These are phyloP conservation scores for Eugenia klotzschiana DNA, from an alignment of 441 rosid genomes.

Conservation along the genomic window DNA sequence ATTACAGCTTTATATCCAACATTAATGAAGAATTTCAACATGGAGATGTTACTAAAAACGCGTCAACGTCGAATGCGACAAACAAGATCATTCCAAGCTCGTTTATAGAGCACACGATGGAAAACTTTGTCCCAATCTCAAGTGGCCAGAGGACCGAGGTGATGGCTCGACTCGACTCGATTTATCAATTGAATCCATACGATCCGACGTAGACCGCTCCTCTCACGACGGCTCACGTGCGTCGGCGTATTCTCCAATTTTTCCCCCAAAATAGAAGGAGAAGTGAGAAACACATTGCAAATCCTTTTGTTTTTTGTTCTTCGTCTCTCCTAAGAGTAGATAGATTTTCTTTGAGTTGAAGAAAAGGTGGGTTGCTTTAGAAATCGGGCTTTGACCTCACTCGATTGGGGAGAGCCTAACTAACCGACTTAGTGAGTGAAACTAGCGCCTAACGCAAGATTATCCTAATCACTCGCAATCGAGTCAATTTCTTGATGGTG, in stretches of 20 bases:
- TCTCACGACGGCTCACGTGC: background rate
- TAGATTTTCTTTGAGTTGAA: background rate
- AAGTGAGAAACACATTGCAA: background rate
- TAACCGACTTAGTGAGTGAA: background rate
- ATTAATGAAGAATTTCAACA: background rate
- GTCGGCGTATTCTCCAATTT: background rate
- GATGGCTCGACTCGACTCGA: background rate
- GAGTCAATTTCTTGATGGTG: background rate
- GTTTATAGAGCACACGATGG: background rate
- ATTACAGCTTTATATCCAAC: background rate
- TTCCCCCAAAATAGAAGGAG: background rate
- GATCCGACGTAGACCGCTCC: background rate
- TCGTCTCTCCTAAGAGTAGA: background rate
- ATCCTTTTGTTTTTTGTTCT: background rate
- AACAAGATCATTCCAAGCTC: background rate
- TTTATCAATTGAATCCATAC: background rate
- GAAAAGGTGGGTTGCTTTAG: background rate
- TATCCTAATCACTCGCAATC: background rate
- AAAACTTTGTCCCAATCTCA: background rate
- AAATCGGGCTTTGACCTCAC: background rate
- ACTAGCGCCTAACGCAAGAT: background rate
- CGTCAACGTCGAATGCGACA: background rate
- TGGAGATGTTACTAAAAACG: background rate
- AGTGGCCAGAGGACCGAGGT: background rate
- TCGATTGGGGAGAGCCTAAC: background rate